Conservation (phyloP, 768 basidiomycete genomes). For the Pulveroboletus frians region DNA sequence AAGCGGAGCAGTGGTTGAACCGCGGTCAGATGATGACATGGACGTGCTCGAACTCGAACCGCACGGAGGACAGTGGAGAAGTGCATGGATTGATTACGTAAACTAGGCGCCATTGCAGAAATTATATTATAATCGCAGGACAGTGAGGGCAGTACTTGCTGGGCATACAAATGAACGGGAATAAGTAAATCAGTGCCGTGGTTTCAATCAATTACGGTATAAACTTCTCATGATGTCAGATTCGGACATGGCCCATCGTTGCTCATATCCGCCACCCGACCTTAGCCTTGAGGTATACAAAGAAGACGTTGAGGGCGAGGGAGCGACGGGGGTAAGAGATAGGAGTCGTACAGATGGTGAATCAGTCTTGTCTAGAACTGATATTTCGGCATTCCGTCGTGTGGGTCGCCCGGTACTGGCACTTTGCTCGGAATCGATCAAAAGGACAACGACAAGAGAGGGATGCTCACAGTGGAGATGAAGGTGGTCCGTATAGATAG, state of each 20-base stretch:
- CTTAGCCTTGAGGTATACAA: neutral
- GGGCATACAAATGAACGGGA: neutral
- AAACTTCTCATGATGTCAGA: slow-evolving; percentile 15
- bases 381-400: neutral
- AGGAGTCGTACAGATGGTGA: neutral
- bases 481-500: slow-evolving; percentile 29
- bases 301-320: slow-evolving; percentile 2
- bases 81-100: slow-evolving; percentile 1
- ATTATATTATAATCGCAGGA: neutral
- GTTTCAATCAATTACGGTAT: slow-evolving; percentile 9
- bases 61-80: neutral
- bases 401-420: slow-evolving; percentile 10
- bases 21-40: neutral
- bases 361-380: slow-evolving; percentile 3
- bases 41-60: neutral
- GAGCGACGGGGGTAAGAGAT: neutral
- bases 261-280: slow-evolving; percentile 4
- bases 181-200: no score
- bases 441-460: neutral
- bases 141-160: slow-evolving; percentile 5
- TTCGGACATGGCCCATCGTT: slow-evolving; percentile 25
- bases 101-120: no score
- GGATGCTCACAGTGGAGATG: slow-evolving; percentile 20
- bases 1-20: neutral
- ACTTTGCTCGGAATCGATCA: neutral